Evolutionary conservation across 176 grass and related monocot species (phyloP).

Genomic region (Aegilops umbellulata): DNA sequence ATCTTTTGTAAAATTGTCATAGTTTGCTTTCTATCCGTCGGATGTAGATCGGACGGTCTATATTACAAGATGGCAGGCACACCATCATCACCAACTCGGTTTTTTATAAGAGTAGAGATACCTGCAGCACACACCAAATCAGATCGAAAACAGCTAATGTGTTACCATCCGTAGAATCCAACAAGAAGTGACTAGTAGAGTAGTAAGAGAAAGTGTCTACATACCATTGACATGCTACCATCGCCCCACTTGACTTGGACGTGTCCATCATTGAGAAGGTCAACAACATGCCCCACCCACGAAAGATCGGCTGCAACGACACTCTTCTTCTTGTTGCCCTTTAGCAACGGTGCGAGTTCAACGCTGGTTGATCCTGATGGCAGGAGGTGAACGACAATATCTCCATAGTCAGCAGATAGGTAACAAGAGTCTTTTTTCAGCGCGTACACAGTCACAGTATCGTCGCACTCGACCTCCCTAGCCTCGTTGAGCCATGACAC

Average conservation of each 20-base stretch:
- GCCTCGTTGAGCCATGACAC: neutral
- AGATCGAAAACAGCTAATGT: too few relatives aligned
- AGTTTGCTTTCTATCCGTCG: too few relatives aligned
- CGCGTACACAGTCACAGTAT: neutral
- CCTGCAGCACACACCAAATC: neutral
- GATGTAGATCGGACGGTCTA: too few relatives aligned
- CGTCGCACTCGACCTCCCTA: neutral
- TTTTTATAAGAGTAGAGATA: too few relatives aligned
- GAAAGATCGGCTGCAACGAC: neutral
- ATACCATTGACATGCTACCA: neutral
- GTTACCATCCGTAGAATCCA: too few relatives aligned
- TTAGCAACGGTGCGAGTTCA: neutral
- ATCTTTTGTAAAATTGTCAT: too few relatives aligned
- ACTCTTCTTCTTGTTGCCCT: neutral
- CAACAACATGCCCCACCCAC: neutral
- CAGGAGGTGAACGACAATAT: neutral
- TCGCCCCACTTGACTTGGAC: slow-evolving; percentile 13
- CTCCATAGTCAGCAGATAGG: neutral
- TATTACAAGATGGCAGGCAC: too few relatives aligned
- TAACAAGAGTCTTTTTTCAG: neutral
- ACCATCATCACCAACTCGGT: too few relatives aligned
- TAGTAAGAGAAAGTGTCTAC: neutral
- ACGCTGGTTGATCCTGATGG: neutral
- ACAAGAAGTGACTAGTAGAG: neutral
- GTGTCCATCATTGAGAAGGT: neutral